phyloP scores from a whole-genome alignment of 2,329 filamentous ascomycete genomes.

The Colletotrichum ledebouriae region DNA sequence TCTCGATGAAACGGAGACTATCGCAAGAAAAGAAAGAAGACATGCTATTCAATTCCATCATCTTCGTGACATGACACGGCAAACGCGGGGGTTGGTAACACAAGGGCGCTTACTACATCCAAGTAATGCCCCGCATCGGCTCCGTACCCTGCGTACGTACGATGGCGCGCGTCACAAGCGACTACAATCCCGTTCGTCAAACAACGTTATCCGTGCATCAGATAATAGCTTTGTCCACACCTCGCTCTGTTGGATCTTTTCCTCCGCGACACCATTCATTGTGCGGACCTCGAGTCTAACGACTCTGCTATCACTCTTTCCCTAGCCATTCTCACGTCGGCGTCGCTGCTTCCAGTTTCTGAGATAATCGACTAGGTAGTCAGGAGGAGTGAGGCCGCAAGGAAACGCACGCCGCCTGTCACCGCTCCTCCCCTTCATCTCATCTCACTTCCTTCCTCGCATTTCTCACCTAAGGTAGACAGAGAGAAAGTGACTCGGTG shows the following conservation, averaged over 20 bases:
- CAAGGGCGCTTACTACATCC: background rate
- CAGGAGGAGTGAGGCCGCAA: background rate
- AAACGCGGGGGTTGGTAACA: conserved; percentile 15
- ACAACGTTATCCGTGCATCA: conserved; percentile 26
- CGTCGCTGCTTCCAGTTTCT: background rate
- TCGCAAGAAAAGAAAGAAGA: too few relatives aligned
- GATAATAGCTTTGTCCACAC: conserved; percentile 22
- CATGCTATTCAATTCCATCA: background rate
- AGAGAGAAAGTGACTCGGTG: background rate
- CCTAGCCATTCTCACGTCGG: background rate
- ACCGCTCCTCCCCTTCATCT: conserved; percentile 4
- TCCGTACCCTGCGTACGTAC: background rate
- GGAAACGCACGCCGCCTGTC: background rate
- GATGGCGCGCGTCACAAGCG: conserved; percentile 6
- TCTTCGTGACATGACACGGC: background rate
- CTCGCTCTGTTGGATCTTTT: background rate
- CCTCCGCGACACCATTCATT: conserved; percentile 7
- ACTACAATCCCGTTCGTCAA: background rate
- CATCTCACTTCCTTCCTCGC: background rate
- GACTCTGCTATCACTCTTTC: background rate
- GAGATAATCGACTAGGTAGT: too few relatives aligned
- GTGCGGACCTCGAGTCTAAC: conserved; percentile 10
- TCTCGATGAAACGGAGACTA: too few relatives aligned
- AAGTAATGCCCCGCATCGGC: conserved; percentile 23
- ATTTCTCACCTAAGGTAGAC: background rate